Evolutionary conservation across 202 grass and related monocot species (phyloP), one percentile per base, ranked within the genome.

Genomic region (Elaeis oleifera): DNA sequence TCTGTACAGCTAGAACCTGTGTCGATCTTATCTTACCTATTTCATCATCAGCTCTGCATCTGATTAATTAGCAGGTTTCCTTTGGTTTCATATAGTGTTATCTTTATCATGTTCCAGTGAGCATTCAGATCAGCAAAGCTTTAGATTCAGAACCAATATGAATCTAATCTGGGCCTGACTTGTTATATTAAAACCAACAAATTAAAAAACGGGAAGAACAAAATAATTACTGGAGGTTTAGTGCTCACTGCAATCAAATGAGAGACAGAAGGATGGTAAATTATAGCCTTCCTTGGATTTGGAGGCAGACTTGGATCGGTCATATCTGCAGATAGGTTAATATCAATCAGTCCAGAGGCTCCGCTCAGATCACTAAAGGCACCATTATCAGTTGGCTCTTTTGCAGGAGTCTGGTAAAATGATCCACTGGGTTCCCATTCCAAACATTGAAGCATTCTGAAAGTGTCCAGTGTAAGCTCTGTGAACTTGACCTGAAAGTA

Each of bases 391-490:
- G 26, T 55, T 68, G 27, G 65, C 36, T 56, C 52, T 19, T 68
- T 36, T 44, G 9, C 13, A 56, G 65, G 65, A 56, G n/a, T 53
- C 18, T 61, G 24, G n/a, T 59, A 52, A 26, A 54, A 72, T 13
- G 19, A 32, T 53, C 70, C 70, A 54, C 59, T 61, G 6, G 70
- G 70, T 60, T 72, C 70, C 58, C 48, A 72, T 53, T 72, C 70
- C 57, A 72, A 36, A 36, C 70, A 72, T 25, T 72, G 70, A 6
- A 72, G 49, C 70, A 72, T 72, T 72, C 70, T 72, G 49, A 72
- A 72, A 23, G 49, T 72, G 49, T 72, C 70, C 27, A 72, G 49
- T 16, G 70, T 72, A 54, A 72, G 9, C 49, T 72, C 70, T 72
- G 56, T 58, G 13, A 72, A 50, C 58, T 72, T 72, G 18, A 72